phyloP scores from a whole-genome alignment of 345 rosid species.

The Capsella bursapastoris region DNA sequence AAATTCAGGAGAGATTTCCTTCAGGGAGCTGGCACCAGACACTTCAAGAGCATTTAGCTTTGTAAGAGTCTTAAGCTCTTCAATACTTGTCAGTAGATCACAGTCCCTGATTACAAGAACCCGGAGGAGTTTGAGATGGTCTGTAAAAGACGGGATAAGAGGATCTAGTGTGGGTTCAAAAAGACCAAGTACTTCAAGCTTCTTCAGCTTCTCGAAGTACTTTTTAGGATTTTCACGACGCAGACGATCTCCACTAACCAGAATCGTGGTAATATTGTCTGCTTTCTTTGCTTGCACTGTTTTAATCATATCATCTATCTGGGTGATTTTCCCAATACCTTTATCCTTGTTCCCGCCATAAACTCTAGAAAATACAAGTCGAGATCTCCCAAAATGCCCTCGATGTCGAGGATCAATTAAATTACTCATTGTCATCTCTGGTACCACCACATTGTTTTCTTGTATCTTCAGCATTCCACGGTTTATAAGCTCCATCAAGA shows the following conservation, averaged over 20 bases:
- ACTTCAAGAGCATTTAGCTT: conserved; percentile 57
- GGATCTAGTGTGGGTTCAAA: conserved; percentile 46
- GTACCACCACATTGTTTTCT: conserved; percentile 48
- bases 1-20: conserved; percentile 37
- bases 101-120: conserved; percentile 63
- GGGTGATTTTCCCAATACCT: conserved; percentile 53
- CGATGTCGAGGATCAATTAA: conserved; percentile 43
- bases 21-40: conserved; percentile 53
- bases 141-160: conserved; percentile 18
- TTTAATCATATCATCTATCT: conserved; percentile 56
- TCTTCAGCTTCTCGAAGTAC: conserved; percentile 39
- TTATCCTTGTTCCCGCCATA: conserved; percentile 29
- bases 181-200: conserved; percentile 52
- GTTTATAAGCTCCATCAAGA: conserved; percentile 58
- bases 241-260: conserved; percentile 54
- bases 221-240: conserved; percentile 35
- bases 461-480: conserved; percentile 55
- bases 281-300: conserved; percentile 42
- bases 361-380: conserved; percentile 47
- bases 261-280: conserved; percentile 42
- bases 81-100: conserved; percentile 39
- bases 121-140: conserved; percentile 33
- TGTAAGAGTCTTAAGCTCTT: conserved; percentile 34
- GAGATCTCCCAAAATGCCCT: conserved; percentile 44
- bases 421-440: conserved; percentile 46